phyloP scores from a whole-genome alignment of 116 monocot species.

The Cymodocea nodosa region DNA sequence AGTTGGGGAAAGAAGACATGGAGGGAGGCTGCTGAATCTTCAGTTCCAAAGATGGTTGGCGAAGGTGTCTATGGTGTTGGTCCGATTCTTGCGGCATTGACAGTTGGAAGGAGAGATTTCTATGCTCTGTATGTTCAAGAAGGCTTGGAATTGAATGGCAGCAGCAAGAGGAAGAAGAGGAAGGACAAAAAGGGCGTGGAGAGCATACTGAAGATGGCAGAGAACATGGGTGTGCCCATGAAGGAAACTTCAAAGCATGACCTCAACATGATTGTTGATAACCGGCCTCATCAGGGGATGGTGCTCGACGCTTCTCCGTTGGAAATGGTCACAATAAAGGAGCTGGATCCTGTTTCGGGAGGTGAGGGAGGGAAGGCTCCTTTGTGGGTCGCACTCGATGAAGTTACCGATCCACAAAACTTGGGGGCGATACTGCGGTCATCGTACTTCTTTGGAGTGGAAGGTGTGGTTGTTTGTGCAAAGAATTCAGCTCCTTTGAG shows the following conservation, averaged over 20 bases:
- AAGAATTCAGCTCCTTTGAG: conserved; percentile 93
- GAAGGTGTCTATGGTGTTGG: conserved; percentile 74
- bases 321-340: conserved; percentile 60
- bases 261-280: conserved; percentile 78
- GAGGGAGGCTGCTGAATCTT: conserved; percentile 54
- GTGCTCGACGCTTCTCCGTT: conserved; percentile 83
- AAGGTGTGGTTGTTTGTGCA: conserved; percentile 68
- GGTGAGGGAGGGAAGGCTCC: conserved; percentile 36
- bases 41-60: conserved; percentile 66
- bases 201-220: conserved; percentile 51
- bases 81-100: conserved; percentile 75
- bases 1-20: conserved; percentile 61
- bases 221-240: conserved; percentile 52
- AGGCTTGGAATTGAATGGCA: conserved; percentile 51
- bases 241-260: conserved; percentile 82
- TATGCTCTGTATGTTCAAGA: conserved; percentile 76
- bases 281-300: conserved; percentile 83
- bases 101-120: conserved; percentile 62
- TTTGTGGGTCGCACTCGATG: conserved; percentile 89
- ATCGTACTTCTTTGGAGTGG: conserved; percentile 76
- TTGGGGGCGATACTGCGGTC: conserved; percentile 83
- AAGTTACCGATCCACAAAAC: conserved; percentile 91
- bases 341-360: conserved; percentile 23
- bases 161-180: conserved; percentile 74
- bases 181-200: conserved; percentile 78